These are phyloP conservation scores for Psilocybe subaeruginosa DNA, from an alignment of 768 basidiomycete species.

Conservation along the genomic window DNA sequence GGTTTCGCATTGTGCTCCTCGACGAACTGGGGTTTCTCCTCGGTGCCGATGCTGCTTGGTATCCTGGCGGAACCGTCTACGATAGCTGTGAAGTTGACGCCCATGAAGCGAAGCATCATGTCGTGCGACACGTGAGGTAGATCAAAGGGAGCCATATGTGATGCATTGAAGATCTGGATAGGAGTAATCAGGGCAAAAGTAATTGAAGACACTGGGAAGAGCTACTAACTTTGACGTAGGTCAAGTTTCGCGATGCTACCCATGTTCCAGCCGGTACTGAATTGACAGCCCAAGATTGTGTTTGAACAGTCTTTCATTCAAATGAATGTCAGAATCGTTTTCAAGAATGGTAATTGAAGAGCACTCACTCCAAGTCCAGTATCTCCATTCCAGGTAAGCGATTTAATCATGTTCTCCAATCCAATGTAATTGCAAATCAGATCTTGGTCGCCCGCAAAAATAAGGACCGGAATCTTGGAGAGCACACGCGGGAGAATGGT, in stretches of 20 bases:
- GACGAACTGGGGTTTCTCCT: constrained; percentile 65
- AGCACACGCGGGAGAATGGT: constrained; percentile 79
- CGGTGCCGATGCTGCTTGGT: constrained; percentile 77
- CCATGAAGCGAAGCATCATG: constrained; percentile 99
- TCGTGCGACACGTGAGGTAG: constrained; percentile 89
- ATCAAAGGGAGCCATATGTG: constrained; percentile 95
- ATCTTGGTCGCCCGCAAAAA: constrained; percentile 96
- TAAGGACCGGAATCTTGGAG: constrained; percentile 78
- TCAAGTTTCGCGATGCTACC: constrained; percentile 87
- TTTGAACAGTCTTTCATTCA: constrained; percentile 57
- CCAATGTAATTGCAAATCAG: constrained; percentile 97
- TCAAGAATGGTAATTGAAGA: not conserved
- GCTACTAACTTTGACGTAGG: constrained; percentile 80
- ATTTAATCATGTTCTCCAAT: constrained; percentile 81
- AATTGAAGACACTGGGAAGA: not conserved
- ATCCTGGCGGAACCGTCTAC: constrained; percentile 81
- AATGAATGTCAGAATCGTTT: constrained; percentile 3
- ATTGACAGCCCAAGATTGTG: constrained; percentile 77
- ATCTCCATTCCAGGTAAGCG: constrained; percentile 84
- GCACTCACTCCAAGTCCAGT: constrained; percentile 79
- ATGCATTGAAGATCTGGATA: constrained; percentile 82
- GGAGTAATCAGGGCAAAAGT: not conserved
- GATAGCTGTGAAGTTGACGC: constrained; percentile 82
- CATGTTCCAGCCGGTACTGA: constrained; percentile 85
- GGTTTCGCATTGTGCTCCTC: constrained; percentile 43